Conservation (phyloP, 768 basidiomycete genomes). For the Calocera cornea region DNA sequence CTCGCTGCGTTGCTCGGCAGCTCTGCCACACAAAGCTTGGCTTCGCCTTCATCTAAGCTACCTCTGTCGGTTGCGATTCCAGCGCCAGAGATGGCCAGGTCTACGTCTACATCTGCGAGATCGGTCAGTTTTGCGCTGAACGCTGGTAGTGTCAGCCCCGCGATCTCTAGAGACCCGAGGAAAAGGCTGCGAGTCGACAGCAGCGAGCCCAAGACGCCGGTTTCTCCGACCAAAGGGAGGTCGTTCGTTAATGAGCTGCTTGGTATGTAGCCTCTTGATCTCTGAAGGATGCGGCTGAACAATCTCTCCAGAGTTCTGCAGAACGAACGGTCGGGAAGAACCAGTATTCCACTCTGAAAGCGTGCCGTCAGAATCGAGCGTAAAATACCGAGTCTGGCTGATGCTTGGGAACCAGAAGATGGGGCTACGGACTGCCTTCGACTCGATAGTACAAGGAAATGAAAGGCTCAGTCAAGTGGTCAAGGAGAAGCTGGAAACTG, state of each 20-base stretch:
- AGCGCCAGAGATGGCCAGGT: not conserved
- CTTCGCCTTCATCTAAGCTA: not conserved
- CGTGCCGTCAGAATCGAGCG: not conserved
- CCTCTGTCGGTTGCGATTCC: not conserved
- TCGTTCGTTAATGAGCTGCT: constrained; percentile 4
- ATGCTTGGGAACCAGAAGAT: constrained; percentile 5
- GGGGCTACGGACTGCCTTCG: constrained; percentile 4
- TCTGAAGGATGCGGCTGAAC: not conserved
- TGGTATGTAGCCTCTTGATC: not conserved
- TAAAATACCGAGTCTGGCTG: constrained; percentile 10
- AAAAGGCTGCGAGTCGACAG: not conserved
- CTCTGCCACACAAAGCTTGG: not conserved
- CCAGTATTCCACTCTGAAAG: not conserved
- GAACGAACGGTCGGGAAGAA: not conserved
- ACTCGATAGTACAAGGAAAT: constrained; percentile 28
- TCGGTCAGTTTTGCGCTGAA: not conserved
- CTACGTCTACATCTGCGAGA: not conserved
- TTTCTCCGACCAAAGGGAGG: not conserved
- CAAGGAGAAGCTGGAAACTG: constrained; percentile 23
- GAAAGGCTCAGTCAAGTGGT: constrained; percentile 36
- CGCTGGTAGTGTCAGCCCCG: not conserved
- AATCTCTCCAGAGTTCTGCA: constrained; percentile 6
- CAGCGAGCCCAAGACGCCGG: not conserved
- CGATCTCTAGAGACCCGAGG: not conserved
- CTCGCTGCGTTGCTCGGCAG: not conserved